Evolutionary conservation across 2,329 filamentous ascomycete species (phyloP), one percentile per base, ranked within the genome.

Genomic region (Xylariaceae sp.): DNA sequence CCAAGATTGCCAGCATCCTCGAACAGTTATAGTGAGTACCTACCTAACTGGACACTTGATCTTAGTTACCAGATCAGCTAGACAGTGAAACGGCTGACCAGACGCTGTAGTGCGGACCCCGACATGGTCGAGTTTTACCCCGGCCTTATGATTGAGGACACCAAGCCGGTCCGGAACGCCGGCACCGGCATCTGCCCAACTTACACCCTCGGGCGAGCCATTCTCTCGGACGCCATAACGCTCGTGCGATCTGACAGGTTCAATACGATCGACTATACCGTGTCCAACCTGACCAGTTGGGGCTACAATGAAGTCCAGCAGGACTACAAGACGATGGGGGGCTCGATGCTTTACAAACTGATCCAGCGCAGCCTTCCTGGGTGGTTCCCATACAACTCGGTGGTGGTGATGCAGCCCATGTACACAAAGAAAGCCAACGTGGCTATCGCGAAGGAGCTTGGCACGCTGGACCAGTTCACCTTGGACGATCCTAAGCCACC

Each of bases 51-150:
- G n/a, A n/a, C n/a, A n/a, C n/a, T n/a, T n/a, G n/a, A n/a, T n/a
- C n/a, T n/a, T n/a, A n/a, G n/a, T n/a, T n/a, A n/a, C n/a, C n/a
- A n/a, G n/a, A n/a, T n/a, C n/a, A n/a, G n/a, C n/a, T n/a, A n/a
- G n/a, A n/a, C n/a, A n/a, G n/a, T n/a, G n/a, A n/a, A n/a, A n/a
- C n/a, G n/a, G n/a, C n/a, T n/a, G n/a, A n/a, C n/a, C n/a, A n/a
- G n/a, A n/a, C n/a, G n/a, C n/a, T n/a, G n/a, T n/a, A n/a, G n/a
- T 57, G 69, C 72, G 15, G 68, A 79, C 33, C 78, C 78, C 0
- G 80, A 83, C 47, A 74, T 73, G 55, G 76, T 86, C 9, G 82
- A 86, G 53, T 65, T 85, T 5, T 85, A 85, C 52, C 81, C 81
- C 0, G 82, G 82, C 8, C 61, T 85, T 2, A 72, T 84, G 44